These are phyloP conservation scores for Fusarium azukiicola DNA, from an alignment of 2,329 filamentous ascomycete species.

Conservation along the genomic window DNA sequence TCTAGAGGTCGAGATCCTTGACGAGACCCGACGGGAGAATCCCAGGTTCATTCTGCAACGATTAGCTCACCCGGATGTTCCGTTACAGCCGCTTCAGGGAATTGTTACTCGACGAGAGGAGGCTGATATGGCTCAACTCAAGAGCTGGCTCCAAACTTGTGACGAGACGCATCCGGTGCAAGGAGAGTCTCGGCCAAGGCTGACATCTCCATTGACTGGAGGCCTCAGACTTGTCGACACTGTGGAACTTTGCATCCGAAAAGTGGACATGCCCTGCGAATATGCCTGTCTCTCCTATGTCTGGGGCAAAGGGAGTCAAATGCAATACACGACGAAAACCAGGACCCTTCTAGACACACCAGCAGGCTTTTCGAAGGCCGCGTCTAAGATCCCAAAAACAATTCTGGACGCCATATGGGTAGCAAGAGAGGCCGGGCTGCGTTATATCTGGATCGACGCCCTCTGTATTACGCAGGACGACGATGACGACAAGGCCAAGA, in stretches of 20 bases:
- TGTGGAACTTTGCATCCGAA: slow-evolving; percentile 13
- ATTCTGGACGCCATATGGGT: slow-evolving; percentile 36
- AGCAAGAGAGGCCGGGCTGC: slow-evolving; percentile 11
- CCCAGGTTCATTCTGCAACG: slow-evolving; percentile 20
- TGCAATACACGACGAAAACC: slow-evolving; percentile 35
- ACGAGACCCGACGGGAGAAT: neutral
- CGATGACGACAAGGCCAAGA: slow-evolving; percentile 27
- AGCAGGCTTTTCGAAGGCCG: neutral
- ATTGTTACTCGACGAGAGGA: neutral
- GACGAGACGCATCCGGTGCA: neutral
- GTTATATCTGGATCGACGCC: slow-evolving; percentile 40
- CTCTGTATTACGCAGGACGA: slow-evolving; percentile 38
- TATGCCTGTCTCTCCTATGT: slow-evolving; percentile 38
- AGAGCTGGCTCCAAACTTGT: slow-evolving; percentile 17
- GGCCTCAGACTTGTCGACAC: slow-evolving; percentile 27
- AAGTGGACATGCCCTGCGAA: slow-evolving; percentile 20
- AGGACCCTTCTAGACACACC: neutral
- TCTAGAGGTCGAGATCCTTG: slow-evolving; percentile 27
- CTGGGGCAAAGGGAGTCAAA: slow-evolving; percentile 38
- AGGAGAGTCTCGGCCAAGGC: neutral
- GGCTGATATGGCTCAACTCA: slow-evolving; percentile 20
- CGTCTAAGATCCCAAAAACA: slow-evolving; percentile 25
- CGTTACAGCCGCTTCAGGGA: slow-evolving; percentile 10
- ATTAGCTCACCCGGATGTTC: neutral
- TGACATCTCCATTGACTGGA: neutral